A percentile compares a stretch with the other conserved stretches of the same genome.
These are phyloP conservation scores for Ophiocordyceps sinensis DNA, from an alignment of 2,329 filamentous ascomycete genomes.

Conservation along the genomic window DNA sequence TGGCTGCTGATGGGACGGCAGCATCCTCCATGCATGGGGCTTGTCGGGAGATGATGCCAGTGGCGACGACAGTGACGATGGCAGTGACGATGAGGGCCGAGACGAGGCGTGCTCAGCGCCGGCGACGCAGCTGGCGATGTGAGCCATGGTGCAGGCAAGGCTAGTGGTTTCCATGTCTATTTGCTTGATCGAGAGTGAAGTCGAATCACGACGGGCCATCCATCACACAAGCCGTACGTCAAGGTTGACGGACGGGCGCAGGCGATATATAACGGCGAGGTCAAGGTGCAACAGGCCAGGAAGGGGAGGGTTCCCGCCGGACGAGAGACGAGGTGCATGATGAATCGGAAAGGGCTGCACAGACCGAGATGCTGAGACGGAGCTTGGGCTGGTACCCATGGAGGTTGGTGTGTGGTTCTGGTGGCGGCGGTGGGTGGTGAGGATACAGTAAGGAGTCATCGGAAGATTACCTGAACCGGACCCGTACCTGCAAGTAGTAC, in stretches of 20 bases:
- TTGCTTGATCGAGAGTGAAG: neutral
- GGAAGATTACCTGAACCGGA: neutral
- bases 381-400: constrained; percentile 3
- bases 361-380: constrained; percentile 8
- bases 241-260: too few relatives aligned
- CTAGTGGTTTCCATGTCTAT: constrained; percentile 1
- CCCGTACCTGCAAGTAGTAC: too few relatives aligned
- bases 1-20: constrained; percentile 32
- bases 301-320: too few relatives aligned
- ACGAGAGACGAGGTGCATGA: neutral
- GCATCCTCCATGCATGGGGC: constrained; percentile 43
- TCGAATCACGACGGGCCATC: neutral
- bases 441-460: too few relatives aligned
- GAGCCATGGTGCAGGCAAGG: constrained; percentile 31
- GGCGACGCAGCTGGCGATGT: constrained; percentile 46
- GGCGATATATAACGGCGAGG: too few relatives aligned
- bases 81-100: neutral
- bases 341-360: constrained; percentile 5
- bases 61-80: neutral
- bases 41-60: constrained; percentile 23
- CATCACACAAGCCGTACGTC: neutral
- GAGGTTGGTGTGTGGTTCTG: neutral
- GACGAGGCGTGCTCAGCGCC: constrained; percentile 28
- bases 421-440: constrained; percentile 1
- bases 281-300: too few relatives aligned